A percentile compares a stretch with the other conserved stretches of the same genome.
These are phyloP conservation scores for Fonsecaea pedrosoi DNA, from an alignment of 2,329 filamentous ascomycete genomes.

Conservation along the genomic window DNA sequence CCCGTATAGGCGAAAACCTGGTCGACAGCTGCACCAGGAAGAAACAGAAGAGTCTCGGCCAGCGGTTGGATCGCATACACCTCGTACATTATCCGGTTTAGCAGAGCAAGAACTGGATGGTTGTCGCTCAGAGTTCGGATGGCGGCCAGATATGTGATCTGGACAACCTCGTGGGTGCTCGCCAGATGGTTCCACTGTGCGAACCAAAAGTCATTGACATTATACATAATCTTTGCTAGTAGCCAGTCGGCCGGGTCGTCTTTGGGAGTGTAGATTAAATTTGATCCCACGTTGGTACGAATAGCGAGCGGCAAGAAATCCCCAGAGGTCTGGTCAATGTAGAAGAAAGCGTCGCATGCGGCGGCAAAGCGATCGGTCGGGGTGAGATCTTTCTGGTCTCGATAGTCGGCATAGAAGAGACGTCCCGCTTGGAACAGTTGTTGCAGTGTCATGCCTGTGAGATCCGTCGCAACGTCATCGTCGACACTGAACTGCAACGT, in stretches of 20 bases:
- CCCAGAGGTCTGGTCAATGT: conserved; percentile 16
- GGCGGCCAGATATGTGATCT: conserved; percentile 24
- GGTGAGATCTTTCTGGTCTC: conserved; percentile 22
- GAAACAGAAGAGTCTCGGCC: conserved; percentile 20
- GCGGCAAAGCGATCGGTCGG: conserved; percentile 20
- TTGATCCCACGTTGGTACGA: conserved; percentile 24
- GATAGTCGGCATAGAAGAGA: conserved; percentile 27
- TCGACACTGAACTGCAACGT: conserved; percentile 24
- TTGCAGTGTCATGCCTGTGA: conserved; percentile 24
- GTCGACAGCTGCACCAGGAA: conserved; percentile 25
- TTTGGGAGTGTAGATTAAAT: conserved; percentile 18
- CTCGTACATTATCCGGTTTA: conserved; percentile 27
- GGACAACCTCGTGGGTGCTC: conserved; percentile 28
- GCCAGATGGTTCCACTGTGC: conserved; percentile 28
- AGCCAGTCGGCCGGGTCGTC: conserved; percentile 23
- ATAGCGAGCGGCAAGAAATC: conserved; percentile 25
- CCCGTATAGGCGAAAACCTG: conserved; percentile 25
- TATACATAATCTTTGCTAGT: conserved; percentile 28
- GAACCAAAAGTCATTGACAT: conserved; percentile 27
- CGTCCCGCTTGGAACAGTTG: conserved; percentile 17
- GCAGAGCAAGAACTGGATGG: conserved; percentile 21
- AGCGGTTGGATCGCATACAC: conserved; percentile 24
- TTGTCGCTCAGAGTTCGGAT: conserved; percentile 26
- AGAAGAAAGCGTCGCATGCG: conserved; percentile 20
- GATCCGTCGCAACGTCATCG: conserved; percentile 15